A percentile compares a stretch with the other conserved stretches of the same genome.
These are phyloP conservation scores for Periconia sp. DNA, from an alignment of 2,329 filamentous ascomycete genomes.

Conservation along the genomic window DNA sequence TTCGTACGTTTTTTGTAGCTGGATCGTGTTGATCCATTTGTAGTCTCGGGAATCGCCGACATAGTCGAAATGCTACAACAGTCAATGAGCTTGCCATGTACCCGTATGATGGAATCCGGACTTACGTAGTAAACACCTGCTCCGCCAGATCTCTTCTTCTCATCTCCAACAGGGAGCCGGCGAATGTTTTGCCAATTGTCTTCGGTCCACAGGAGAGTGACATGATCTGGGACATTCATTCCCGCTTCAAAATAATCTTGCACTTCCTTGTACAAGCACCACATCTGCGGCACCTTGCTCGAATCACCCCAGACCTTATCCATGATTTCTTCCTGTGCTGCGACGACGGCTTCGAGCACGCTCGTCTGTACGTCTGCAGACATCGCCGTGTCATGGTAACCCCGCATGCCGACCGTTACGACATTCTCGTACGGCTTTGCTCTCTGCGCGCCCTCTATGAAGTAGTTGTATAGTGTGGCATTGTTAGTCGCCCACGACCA, in stretches of 20 bases:
- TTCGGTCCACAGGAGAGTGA: slow-evolving; percentile 72
- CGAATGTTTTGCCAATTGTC: slow-evolving; percentile 73
- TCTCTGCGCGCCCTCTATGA: slow-evolving; percentile 69
- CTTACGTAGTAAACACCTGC: slow-evolving; percentile 68
- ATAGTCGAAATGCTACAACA: slow-evolving; percentile 65
- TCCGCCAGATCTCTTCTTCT: slow-evolving; percentile 65
- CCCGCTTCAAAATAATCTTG: slow-evolving; percentile 72
- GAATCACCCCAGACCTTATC: slow-evolving; percentile 60
- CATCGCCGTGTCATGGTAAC: slow-evolving; percentile 69
- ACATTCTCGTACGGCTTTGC: slow-evolving; percentile 70
- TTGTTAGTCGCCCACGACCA: slow-evolving; percentile 77
- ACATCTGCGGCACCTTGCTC: slow-evolving; percentile 68
- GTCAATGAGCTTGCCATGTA: not conserved
- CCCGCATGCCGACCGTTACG: slow-evolving; percentile 73
- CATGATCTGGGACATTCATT: slow-evolving; percentile 67
- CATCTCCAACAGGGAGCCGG: slow-evolving; percentile 64
- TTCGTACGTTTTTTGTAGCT: slow-evolving; percentile 69
- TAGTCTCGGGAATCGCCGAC: slow-evolving; percentile 66
- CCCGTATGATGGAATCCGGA: not conserved
- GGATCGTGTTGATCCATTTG: slow-evolving; percentile 68
- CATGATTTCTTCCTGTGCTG: slow-evolving; percentile 65
- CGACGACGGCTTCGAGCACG: slow-evolving; percentile 66
- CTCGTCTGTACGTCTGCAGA: slow-evolving; percentile 63
- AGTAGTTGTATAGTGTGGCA: slow-evolving; percentile 70
- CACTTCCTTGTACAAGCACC: slow-evolving; percentile 78